phyloP scores from a whole-genome alignment of 345 rosid species.

The Arabis hirsuta region DNA sequence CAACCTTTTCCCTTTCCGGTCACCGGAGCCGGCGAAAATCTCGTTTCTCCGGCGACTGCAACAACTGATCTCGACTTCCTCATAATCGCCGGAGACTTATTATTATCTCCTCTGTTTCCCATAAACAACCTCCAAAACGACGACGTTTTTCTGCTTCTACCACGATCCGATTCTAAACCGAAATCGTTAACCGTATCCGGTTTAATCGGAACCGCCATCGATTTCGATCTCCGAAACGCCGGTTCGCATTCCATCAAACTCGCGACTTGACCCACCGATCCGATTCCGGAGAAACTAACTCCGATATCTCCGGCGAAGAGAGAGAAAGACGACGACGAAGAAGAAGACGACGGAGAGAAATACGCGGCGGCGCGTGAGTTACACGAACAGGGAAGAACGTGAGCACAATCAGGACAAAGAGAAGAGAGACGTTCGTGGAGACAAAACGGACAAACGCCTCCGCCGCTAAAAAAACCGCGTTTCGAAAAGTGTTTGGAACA shows the following conservation, averaged over 20 bases:
- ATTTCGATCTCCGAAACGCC: conserved; percentile 76
- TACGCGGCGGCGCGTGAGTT: conserved; percentile 50
- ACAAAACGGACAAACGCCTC: conserved; percentile 85
- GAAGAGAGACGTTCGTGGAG: conserved; percentile 73
- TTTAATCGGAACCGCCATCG: conserved; percentile 73
- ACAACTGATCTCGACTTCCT: conserved; percentile 86
- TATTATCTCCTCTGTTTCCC: conserved; percentile 44
- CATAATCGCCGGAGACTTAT: conserved; percentile 60
- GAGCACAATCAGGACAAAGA: conserved; percentile 87
- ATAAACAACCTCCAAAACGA: conserved; percentile 66
- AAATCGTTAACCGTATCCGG: conserved; percentile 35
- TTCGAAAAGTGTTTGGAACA: conserved; percentile 71
- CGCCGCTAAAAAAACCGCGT: conserved; percentile 52
- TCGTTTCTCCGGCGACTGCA: conserved; percentile 51
- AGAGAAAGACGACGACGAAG: conserved; percentile 54
- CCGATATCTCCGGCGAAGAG: conserved; percentile 40
- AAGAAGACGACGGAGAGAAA: conserved; percentile 56
- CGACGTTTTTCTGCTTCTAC: conserved; percentile 37
- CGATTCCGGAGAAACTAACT: conserved; percentile 35
- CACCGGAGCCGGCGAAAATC: conserved; percentile 37
- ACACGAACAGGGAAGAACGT: conserved; percentile 73
- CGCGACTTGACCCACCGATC: conserved; percentile 60
- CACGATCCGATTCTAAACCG: conserved; percentile 18
- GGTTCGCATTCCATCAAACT: conserved; percentile 72
- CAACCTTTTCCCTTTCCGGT: conserved; percentile 59